Percentiles rank a stretch among this genome's conserved stretches.
These are phyloP conservation scores for Saccharomycopsis sp. DNA, from an alignment of 805 yeast species.

Conservation along the genomic window DNA sequence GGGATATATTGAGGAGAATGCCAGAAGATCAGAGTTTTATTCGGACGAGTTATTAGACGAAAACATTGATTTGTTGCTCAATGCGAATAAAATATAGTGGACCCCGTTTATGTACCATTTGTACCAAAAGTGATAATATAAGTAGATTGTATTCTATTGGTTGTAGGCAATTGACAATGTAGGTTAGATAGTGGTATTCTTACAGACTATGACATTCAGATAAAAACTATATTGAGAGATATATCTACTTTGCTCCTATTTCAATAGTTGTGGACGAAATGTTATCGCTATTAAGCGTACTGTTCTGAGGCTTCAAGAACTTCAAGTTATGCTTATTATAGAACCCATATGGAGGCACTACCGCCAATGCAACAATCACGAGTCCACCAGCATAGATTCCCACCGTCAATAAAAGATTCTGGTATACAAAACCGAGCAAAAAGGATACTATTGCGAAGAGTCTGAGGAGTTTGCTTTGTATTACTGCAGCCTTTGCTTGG, in stretches of 20 bases:
- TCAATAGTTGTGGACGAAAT: conserved; percentile 5
- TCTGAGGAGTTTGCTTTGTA: conserved; percentile 2
- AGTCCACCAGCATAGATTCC: conserved; percentile 10
- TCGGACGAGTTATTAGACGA: conserved; percentile 72
- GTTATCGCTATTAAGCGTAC: background rate
- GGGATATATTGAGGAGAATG: conserved; percentile 81
- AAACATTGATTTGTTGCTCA: conserved; percentile 69
- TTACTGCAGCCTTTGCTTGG: conserved; percentile 7
- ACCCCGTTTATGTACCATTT: background rate
- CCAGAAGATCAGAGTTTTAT: conserved; percentile 78
- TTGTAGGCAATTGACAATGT: too few species aligned
- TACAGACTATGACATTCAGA: too few species aligned
- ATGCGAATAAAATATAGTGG: conserved; percentile 33
- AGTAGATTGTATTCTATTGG: too few species aligned
- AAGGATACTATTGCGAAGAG: conserved; percentile 10
- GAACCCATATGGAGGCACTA: conserved; percentile 16
- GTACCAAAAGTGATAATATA: background rate
- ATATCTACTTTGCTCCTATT: background rate
- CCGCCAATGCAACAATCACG: background rate
- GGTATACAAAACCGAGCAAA: conserved; percentile 14
- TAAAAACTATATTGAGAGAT: too few species aligned
- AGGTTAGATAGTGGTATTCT: background rate
- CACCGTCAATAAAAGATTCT: conserved; percentile 10
- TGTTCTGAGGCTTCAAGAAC: conserved; percentile 4
- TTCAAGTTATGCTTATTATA: conserved; percentile 17